Conservation (phyloP, 495 filamentous ascomycete genomes). For the Aspergillus egyptiacus region DNA sequence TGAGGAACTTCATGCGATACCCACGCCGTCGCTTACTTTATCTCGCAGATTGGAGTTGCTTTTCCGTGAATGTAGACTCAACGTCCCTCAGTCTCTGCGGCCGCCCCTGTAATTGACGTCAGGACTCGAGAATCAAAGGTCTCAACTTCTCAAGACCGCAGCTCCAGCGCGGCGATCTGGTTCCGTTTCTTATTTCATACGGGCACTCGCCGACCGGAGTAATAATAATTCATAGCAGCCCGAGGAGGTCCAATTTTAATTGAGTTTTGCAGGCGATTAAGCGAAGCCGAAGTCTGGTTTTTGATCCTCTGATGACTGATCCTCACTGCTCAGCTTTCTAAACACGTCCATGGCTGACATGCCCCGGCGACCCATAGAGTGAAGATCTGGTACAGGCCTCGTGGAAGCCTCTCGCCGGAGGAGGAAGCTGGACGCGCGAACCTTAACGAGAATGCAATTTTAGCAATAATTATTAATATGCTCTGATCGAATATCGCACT, state of each 20-base stretch:
- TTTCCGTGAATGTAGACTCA: background rate
- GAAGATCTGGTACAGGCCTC: background rate
- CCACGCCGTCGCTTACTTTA: too few species aligned
- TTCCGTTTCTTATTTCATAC: constrained; percentile 9
- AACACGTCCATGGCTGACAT: background rate
- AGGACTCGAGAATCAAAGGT: background rate
- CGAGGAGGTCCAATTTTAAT: constrained; percentile 1
- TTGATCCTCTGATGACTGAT: background rate
- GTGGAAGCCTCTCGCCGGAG: background rate
- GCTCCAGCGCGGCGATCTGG: constrained; percentile 5
- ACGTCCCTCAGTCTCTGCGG: background rate
- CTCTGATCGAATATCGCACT: too few species aligned
- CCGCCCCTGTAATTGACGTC: constrained; percentile 1
- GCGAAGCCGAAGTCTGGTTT: background rate
- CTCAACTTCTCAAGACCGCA: too few species aligned
- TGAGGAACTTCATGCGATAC: background rate
- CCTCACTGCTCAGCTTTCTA: too few species aligned
- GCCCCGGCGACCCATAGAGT: background rate
- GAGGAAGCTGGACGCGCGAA: constrained; percentile 2
- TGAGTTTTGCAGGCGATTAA: background rate
- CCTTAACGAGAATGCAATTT: too few species aligned
- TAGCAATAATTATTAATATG: too few species aligned
- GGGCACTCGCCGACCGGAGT: background rate
- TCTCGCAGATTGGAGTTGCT: too few species aligned
- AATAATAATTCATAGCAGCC: background rate